Conservation (phyloP, 768 basidiomycete genomes). For the Tylopilus vinaceipallidus region DNA sequence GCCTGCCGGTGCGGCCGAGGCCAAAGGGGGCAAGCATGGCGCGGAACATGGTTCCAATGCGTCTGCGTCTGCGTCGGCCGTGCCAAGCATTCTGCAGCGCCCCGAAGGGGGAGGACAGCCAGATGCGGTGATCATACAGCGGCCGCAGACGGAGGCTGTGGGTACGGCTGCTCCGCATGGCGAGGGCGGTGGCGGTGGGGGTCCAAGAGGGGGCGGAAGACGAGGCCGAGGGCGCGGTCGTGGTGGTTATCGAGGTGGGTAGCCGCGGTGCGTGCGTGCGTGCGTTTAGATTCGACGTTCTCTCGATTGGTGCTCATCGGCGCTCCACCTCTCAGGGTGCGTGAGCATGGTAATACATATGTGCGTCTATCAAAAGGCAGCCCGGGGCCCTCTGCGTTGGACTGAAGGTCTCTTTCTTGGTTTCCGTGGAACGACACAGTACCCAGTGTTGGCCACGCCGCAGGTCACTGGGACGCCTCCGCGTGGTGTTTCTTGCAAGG, state of each 20-base stretch:
- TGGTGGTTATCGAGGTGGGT: constrained; percentile 31
- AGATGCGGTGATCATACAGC: constrained; percentile 10
- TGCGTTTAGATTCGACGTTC: neutral
- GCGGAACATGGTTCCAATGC: constrained; percentile 7
- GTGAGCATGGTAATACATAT: too few relatives aligned
- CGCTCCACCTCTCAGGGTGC: neutral
- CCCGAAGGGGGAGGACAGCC: constrained; percentile 12
- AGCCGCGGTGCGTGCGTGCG: neutral
- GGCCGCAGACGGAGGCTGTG: constrained; percentile 8
- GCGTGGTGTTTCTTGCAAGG: too few relatives aligned
- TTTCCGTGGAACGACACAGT: too few relatives aligned
- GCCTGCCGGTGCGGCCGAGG: neutral
- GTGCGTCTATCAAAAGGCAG: too few relatives aligned
- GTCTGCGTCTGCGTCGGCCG: neutral
- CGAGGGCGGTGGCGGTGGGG: constrained; percentile 3
- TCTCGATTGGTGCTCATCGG: neutral
- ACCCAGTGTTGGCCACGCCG: too few relatives aligned
- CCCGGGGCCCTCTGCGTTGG: too few relatives aligned
- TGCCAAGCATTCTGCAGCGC: constrained; percentile 27
- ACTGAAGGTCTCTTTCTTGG: too few relatives aligned
- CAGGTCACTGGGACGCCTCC: too few relatives aligned
- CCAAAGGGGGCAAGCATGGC: constrained; percentile 15
- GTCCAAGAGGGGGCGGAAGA: constrained; percentile 22
- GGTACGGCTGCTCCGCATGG: neutral
- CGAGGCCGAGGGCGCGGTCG: constrained; percentile 34